These are phyloP conservation scores for Fistulinella cinereoalba DNA, from an alignment of 1,284 basidiomycete genomes.

Conservation along the genomic window DNA sequence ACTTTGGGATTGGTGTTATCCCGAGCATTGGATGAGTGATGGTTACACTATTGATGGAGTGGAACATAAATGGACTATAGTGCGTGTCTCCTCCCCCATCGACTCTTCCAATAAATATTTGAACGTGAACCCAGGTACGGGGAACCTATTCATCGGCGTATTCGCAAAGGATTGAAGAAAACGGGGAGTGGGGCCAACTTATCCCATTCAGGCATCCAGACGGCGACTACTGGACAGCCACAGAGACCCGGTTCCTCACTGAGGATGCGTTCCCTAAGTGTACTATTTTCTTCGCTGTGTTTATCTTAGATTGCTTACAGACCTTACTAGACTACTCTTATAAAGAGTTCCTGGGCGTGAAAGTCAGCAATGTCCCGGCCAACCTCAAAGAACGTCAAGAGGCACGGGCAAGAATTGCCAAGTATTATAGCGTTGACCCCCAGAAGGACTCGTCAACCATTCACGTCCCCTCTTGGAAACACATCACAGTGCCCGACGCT, in stretches of 20 bases:
- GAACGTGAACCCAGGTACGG: slow-evolving; percentile 4
- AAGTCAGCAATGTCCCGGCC: slow-evolving; percentile 18
- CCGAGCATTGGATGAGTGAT: slow-evolving; percentile 22
- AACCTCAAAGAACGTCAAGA: slow-evolving; percentile 11
- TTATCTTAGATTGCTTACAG: neutral
- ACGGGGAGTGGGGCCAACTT: slow-evolving; percentile 18
- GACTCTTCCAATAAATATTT: neutral
- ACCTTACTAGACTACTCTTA: slow-evolving; percentile 23
- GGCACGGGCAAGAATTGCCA: slow-evolving; percentile 21
- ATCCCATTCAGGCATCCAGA: slow-evolving; percentile 21
- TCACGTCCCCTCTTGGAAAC: slow-evolving; percentile 10
- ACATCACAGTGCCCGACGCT: slow-evolving; percentile 14
- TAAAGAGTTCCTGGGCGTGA: slow-evolving; percentile 22
- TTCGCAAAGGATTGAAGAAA: slow-evolving; percentile 19
- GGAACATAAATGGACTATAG: slow-evolving; percentile 21
- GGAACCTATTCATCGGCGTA: slow-evolving; percentile 23
- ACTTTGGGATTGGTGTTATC: slow-evolving; percentile 28
- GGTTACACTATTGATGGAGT: slow-evolving; percentile 13
- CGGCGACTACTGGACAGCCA: slow-evolving; percentile 24
- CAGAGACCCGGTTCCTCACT: slow-evolving; percentile 22
- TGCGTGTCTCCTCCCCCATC: neutral
- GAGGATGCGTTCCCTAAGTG: slow-evolving; percentile 18
- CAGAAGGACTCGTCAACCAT: slow-evolving; percentile 2
- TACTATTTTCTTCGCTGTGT: neutral
- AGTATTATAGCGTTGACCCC: slow-evolving; percentile 22